Evolutionary conservation across 2,329 filamentous ascomycete genomes (phyloP).

Genomic region (Colletotrichum spaethianum): DNA sequence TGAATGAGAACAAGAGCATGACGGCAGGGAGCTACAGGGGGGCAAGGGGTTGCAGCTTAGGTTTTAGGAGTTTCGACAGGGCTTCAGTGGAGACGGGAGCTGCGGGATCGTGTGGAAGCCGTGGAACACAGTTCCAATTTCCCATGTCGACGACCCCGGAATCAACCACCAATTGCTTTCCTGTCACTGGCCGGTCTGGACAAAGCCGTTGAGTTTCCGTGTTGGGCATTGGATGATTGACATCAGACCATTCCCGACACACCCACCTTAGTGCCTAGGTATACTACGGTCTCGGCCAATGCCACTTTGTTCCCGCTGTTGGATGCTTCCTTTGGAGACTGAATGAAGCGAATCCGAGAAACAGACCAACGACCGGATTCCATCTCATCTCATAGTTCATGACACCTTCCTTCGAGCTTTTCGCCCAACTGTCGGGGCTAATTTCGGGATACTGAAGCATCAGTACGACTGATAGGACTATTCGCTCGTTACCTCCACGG

Average conservation of each 20-base stretch:
- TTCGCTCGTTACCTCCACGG: not conserved
- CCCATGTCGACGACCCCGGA: not conserved
- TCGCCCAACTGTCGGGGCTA: not conserved
- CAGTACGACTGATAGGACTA: not conserved
- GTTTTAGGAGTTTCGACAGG: not conserved
- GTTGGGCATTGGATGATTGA: not conserved
- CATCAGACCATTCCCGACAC: not conserved
- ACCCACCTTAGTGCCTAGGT: too few species aligned
- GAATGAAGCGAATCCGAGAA: not conserved
- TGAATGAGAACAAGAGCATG: not conserved
- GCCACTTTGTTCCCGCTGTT: not conserved
- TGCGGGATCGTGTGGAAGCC: not conserved
- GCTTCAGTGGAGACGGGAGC: not conserved
- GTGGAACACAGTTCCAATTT: not conserved
- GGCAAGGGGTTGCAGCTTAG: not conserved
- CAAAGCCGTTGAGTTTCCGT: not conserved
- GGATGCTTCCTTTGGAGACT: not conserved
- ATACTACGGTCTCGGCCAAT: not conserved
- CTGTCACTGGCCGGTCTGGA: slow-evolving; percentile 5
- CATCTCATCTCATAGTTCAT: not conserved
- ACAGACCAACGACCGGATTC: not conserved
- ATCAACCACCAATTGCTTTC: not conserved
- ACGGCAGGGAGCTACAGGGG: not conserved
- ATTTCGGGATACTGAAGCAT: not conserved
- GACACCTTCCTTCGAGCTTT: not conserved